Percentiles rank a stretch among this genome's conserved stretches.
These are phyloP conservation scores for Powellomyces hirtus DNA, from an alignment of 192 early-diverging fungal species.

Conservation along the genomic window DNA sequence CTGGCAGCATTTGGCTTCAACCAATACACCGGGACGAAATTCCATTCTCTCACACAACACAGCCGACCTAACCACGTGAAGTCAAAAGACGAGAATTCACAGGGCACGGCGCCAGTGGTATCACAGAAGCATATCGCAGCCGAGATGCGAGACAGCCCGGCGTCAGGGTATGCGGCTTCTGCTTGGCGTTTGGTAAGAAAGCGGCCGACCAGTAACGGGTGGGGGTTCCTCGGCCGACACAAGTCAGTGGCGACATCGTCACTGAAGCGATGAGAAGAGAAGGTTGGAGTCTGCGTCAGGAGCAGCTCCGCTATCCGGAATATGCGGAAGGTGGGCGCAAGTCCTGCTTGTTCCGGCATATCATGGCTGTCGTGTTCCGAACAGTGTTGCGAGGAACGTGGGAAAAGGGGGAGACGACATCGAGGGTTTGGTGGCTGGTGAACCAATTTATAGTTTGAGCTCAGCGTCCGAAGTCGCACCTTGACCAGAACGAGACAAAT, in stretches of 20 bases:
- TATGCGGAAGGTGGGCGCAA: neutral
- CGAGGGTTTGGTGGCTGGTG: no score
- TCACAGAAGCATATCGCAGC: constrained; percentile 27
- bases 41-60: constrained; percentile 15
- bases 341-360: neutral
- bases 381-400: no score
- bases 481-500: no score
- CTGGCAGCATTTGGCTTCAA: neutral
- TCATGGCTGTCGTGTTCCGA: no score
- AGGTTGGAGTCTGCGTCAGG: neutral
- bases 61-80: neutral
- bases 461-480: no score
- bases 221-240: neutral
- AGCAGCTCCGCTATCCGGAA: neutral
- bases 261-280: no score
- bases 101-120: constrained; percentile 21
- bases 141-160: neutral
- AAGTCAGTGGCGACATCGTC: neutral
- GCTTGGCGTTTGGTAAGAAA: constrained; percentile 21
- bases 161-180: neutral
- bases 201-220: constrained; percentile 5
- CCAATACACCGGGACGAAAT: constrained; percentile 1
- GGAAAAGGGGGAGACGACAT: no score
- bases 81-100: constrained; percentile 22
- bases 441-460: no score